phyloP scores from a whole-genome alignment of 345 rosid genomes.

The Erysimum cheiranthoides region DNA sequence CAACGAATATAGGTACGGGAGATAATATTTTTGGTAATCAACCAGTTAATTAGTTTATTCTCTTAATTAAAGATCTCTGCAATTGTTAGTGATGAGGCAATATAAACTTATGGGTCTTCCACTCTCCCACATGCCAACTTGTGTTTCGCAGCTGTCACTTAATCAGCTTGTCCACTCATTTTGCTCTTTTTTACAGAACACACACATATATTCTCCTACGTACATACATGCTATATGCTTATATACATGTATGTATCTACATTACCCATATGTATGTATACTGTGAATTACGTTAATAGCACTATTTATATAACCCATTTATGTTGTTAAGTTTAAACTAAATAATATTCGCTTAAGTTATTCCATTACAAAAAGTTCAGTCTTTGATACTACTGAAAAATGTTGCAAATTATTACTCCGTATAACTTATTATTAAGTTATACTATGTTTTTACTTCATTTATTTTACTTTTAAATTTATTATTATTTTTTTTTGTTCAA shows the following conservation, averaged over 20 bases:
- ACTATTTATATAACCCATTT: neutral
- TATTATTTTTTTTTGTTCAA: too few species aligned
- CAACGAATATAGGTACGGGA: neutral
- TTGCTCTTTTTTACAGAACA: slow-evolving; percentile 41
- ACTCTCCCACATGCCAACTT: slow-evolving; percentile 42
- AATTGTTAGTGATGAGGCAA: slow-evolving; percentile 30
- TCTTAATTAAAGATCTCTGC: neutral
- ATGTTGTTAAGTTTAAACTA: slow-evolving; percentile 1
- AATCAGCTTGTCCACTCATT: slow-evolving; percentile 40
- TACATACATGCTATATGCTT: slow-evolving; percentile 21
- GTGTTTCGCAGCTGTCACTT: slow-evolving; percentile 40
- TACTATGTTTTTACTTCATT: neutral
- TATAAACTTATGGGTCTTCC: slow-evolving; percentile 27
- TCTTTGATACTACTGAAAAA: neutral
- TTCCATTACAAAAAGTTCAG: neutral
- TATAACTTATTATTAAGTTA: too few species aligned
- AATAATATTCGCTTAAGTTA: neutral
- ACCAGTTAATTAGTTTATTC: neutral
- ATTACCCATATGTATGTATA: slow-evolving; percentile 9
- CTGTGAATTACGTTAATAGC: slow-evolving; percentile 4
- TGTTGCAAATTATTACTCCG: neutral
- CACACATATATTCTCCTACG: slow-evolving; percentile 4
- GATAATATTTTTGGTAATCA: slow-evolving; percentile 8
- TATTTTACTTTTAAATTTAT: too few species aligned
- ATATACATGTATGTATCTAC: slow-evolving; percentile 12